phyloP scores from a whole-genome alignment of 2,329 filamentous ascomycete species.

The Aurifilum marmelostoma region DNA sequence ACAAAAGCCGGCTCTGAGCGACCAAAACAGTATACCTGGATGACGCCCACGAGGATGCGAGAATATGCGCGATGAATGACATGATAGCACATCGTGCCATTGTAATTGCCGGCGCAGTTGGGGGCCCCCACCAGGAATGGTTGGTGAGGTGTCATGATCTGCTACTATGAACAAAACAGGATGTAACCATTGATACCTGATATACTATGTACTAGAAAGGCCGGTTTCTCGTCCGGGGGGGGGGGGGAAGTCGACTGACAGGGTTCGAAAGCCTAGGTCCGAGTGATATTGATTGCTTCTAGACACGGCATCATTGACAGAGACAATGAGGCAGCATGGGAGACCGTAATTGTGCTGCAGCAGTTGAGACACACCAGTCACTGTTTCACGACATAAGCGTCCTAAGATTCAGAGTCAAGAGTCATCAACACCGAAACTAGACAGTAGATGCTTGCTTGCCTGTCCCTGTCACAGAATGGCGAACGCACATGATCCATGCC shows the following conservation, averaged over 20 bases:
- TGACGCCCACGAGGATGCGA: background rate
- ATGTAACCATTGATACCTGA: background rate
- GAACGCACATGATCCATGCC: background rate
- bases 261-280: background rate
- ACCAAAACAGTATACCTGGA: background rate
- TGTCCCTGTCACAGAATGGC: background rate
- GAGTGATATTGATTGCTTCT: background rate
- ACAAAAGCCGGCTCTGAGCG: background rate
- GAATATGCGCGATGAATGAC: background rate
- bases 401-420: background rate
- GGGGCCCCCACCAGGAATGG: background rate
- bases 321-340: background rate
- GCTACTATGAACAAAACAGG: background rate
- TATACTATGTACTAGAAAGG: background rate
- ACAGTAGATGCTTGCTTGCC: background rate
- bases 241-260: too few species aligned
- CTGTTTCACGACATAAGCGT: constrained; percentile 9
- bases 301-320: background rate
- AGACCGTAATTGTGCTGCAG: background rate
- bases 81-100: background rate
- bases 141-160: background rate
- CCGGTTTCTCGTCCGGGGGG: too few species aligned
- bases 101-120: background rate
- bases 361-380: background rate
- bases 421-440: background rate